Conservation (phyloP, 2,329 filamentous ascomycete species). For the Blastomyces parvus region DNA sequence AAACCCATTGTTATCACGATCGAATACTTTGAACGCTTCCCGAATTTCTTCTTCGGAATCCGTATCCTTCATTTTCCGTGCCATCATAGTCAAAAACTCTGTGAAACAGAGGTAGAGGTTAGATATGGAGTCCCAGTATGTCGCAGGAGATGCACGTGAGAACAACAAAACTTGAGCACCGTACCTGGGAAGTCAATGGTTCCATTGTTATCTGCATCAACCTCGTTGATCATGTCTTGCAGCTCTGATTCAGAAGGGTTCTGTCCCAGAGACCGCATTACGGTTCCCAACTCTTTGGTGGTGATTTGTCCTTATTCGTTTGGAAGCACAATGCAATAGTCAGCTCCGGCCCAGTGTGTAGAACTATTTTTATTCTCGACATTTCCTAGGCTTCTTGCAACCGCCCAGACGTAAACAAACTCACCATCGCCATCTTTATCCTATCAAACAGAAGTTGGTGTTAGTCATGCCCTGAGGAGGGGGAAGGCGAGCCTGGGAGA, state of each 20-base stretch:
- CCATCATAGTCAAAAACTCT: conserved; percentile 94
- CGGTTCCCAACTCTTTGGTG: conserved; percentile 80
- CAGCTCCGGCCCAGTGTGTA: background rate
- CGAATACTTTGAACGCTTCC: conserved; percentile 83
- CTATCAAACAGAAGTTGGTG: conserved; percentile 37
- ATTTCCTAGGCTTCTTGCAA: background rate
- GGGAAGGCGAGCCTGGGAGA: background rate
- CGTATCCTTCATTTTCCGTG: conserved; percentile 88
- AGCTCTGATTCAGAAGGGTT: conserved; percentile 84
- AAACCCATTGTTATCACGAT: conserved; percentile 85
- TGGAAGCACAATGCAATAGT: background rate
- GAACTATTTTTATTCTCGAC: background rate
- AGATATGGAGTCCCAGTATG: conserved; percentile 3
- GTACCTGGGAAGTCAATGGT: conserved; percentile 85
- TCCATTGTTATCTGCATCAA: conserved; percentile 85
- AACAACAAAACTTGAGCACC: conserved; percentile 20
- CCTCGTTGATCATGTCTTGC: conserved; percentile 92
- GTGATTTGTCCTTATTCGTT: conserved; percentile 66
- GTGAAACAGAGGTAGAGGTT: conserved; percentile 8
- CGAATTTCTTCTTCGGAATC: conserved; percentile 86
- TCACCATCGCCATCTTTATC: conserved; percentile 88
- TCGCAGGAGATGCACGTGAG: background rate
- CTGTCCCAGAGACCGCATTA: conserved; percentile 83
- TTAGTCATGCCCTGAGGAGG: conserved; percentile 19
- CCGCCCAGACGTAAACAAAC: conserved; percentile 32